A percentile compares a stretch with the other conserved stretches of the same genome.
These are phyloP conservation scores for Phytophthora europaea DNA, from an alignment of 352 stramenopile genomes.

Conservation along the genomic window DNA sequence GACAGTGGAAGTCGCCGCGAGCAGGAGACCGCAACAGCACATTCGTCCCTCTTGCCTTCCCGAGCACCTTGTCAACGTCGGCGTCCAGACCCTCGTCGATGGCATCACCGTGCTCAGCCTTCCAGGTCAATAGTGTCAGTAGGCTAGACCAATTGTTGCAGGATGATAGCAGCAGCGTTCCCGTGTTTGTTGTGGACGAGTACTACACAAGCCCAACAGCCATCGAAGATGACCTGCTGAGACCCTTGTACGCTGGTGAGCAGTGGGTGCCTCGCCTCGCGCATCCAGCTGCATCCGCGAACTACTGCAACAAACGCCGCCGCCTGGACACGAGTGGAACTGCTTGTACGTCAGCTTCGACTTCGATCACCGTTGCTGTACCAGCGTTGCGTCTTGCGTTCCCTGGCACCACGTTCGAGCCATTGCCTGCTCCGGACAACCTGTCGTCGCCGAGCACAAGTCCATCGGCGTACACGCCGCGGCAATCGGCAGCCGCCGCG, in stretches of 20 bases:
- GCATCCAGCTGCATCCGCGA: constrained; percentile 20
- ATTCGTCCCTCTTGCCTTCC: constrained; percentile 47
- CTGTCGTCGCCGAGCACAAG: constrained; percentile 26
- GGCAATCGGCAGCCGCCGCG: constrained; percentile 8
- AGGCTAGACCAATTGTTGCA: constrained; percentile 73
- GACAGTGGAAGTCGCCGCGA: constrained; percentile 18
- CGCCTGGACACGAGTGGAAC: constrained; percentile 16
- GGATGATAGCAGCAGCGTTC: constrained; percentile 60
- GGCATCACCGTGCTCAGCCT: constrained; percentile 16
- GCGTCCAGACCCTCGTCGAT: constrained; percentile 12
- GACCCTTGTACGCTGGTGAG: constrained; percentile 39
- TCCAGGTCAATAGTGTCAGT: constrained; percentile 26
- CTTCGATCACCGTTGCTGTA: constrained; percentile 8
- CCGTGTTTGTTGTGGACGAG: constrained; percentile 45
- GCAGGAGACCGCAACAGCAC: constrained; percentile 16
- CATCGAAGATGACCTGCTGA: constrained; percentile 60
- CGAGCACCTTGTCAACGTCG: constrained; percentile 30
- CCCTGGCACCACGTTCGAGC: constrained; percentile 14
- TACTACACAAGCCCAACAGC: constrained; percentile 65
- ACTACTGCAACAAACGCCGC: constrained; percentile 37
- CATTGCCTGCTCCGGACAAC: constrained; percentile 25
- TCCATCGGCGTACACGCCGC: constrained; percentile 6
- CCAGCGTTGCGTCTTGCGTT: constrained; percentile 12
- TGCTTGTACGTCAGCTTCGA: constrained; percentile 2
- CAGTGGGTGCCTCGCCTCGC: constrained; percentile 30